A percentile compares a stretch with the other conserved stretches of the same genome.
Conservation (phyloP, 2,329 filamentous ascomycete species). For the Ophiostoma quercus region DNA sequence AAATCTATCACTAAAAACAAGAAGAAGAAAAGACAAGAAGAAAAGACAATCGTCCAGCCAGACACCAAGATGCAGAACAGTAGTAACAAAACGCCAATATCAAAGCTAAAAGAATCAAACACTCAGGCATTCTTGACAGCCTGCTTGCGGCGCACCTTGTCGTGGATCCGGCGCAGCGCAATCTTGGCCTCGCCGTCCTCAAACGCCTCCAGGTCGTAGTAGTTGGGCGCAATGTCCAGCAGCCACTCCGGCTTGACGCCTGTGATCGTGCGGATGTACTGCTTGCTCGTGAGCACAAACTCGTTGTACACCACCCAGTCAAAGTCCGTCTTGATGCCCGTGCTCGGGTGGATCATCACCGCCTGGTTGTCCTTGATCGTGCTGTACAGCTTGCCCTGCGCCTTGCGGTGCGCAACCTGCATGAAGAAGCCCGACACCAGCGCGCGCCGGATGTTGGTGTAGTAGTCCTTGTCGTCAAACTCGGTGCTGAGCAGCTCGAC, state of each 20-base stretch:
- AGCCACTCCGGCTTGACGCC: conserved; percentile 92
- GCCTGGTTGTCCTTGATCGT: conserved; percentile 96
- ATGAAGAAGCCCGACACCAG: conserved; percentile 97
- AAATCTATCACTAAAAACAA: neutral
- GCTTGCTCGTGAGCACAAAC: conserved; percentile 95
- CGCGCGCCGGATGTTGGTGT: conserved; percentile 90
- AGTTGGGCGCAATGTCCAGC: conserved; percentile 85
- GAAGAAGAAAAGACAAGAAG: too few species aligned
- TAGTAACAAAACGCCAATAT: neutral
- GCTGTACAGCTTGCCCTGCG: conserved; percentile 80
- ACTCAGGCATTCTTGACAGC: conserved; percentile 42
- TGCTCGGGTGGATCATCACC: conserved; percentile 89
- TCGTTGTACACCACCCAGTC: conserved; percentile 99
- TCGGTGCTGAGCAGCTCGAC: conserved; percentile 82
- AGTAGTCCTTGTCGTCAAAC: conserved; percentile 95
- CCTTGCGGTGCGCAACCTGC: conserved; percentile 95
- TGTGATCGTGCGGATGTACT: conserved; percentile 93
- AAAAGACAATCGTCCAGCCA: too few species aligned
- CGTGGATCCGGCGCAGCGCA: conserved; percentile 51
- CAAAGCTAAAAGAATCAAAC: neutral
- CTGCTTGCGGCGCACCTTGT: conserved; percentile 57
- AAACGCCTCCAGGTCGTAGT: conserved; percentile 83
- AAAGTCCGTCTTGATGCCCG: conserved; percentile 77
- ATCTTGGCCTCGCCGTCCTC: conserved; percentile 80
- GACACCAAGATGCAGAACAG: conserved; percentile 4